Base-by-base conservation (phyloP, 1,284 basidiomycete species). In the Microstroma glucosiphilum region DNA sequence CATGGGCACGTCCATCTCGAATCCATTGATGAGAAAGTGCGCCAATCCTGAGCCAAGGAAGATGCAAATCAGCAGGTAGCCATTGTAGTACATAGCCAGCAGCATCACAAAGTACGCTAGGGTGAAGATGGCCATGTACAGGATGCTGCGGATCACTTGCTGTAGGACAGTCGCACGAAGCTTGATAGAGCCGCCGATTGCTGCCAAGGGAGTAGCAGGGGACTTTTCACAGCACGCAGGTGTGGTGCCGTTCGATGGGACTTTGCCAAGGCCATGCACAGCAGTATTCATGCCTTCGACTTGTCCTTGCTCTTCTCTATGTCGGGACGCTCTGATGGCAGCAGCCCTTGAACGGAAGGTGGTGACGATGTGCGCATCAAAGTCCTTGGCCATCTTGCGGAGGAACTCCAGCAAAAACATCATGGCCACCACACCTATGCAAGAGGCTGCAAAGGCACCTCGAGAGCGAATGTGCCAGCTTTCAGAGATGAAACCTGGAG, bases 81-180 rank as follows among this genome's bases (percentile, higher is more conserved):
- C 74, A 66, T 76, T 76, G 65, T 67, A 76, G 15, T 72, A 69
- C 74, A 76, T 76, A 23, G 69, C 67, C 49, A 75, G 70, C 37
- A 76, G 61, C 74, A 76, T 76, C 59, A 76, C 56, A 42, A 76
- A 56, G 61, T 76, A 76, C 60, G 72, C 74, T 19, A 72, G 68
- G 6, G 69, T 70, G 56, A 76, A 75, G 21, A 69, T 69, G 12
- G 71, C 59, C 15, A 68, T 72, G 43, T 76, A 71, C 56, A 76
- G 42, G 1, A 76, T 51, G 54, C 71, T 66, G 15, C 74, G 68
- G 26, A 76, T 46, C 7, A 68, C 46, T 53, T 76, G 74, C 70
- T 76, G 74, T 60, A 68, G 56, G 21, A 46, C 41, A 2, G 56
- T 51, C 25, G 13, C 41, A 9, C 63, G 55, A 37, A 37, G 30